These are phyloP conservation scores for Syzygium jambos DNA, from an alignment of 345 rosid genomes.

Conservation along the genomic window DNA sequence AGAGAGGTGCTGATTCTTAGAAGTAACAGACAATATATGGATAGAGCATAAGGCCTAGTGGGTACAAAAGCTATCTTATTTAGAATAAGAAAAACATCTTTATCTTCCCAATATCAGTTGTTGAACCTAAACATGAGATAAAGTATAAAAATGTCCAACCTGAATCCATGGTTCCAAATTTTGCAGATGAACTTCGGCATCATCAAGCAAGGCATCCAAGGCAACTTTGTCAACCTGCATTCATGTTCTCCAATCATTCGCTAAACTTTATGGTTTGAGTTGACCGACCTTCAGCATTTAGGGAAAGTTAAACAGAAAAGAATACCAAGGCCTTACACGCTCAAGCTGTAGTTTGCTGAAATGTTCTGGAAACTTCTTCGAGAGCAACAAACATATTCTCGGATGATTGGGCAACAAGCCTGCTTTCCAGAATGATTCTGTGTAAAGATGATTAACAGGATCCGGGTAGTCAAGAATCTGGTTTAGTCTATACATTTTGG, in stretches of 20 bases:
- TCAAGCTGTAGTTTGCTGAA: constrained; percentile 91
- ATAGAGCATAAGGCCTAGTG: not conserved
- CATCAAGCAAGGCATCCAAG: constrained; percentile 78
- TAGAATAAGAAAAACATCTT: not conserved
- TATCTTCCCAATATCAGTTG: not conserved
- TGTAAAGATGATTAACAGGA: constrained; percentile 55
- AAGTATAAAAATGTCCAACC: constrained; percentile 23
- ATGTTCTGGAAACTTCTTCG: constrained; percentile 95
- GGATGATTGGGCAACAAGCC: constrained; percentile 88
- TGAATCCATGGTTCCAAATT: constrained; percentile 97
- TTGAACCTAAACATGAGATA: not conserved
- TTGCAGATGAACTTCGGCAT: constrained; percentile 86
- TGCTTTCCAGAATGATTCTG: constrained; percentile 94
- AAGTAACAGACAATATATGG: not conserved
- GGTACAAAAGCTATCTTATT: not conserved
- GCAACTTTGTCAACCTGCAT: constrained; percentile 84
- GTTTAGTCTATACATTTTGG: constrained; percentile 88
- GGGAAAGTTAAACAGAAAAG: not conserved
- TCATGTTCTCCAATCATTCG: not conserved
- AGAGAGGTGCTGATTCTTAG: not conserved
- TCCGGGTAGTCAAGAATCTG: constrained; percentile 94
- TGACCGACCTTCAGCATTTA: not conserved
- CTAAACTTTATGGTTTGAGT: not conserved
- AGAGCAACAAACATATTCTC: constrained; percentile 73
- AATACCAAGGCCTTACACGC: constrained; percentile 51